Base-by-base conservation (phyloP, 106 monocot species). In the Dioscorea zingiberensis region DNA sequence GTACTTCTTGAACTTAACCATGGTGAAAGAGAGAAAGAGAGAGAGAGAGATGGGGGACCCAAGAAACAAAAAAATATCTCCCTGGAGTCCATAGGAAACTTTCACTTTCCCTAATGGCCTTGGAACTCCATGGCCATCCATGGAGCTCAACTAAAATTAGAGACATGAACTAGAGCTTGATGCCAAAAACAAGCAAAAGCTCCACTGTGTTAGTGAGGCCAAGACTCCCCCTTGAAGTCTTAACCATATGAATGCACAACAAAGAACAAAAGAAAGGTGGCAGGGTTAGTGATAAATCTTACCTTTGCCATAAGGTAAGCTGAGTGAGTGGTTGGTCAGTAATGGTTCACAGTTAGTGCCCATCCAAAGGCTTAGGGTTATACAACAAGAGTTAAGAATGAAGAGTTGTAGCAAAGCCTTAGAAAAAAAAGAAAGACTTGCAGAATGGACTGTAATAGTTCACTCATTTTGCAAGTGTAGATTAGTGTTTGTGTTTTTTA, bases 61-160 rank as follows among this genome's bases (percentile, higher is more conserved):
- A 81, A 81, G 71, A 76, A 72, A 76, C 67, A 51, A 45, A 68
- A 81, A 76, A 81, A 76, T 76, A 67, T 81, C 59, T 69, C 68
- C 51, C 18, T 55, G 22, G 76, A 76, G 57, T 45, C 67, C 53
- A 51, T 29, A 23, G 11, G 12, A 22, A 23, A 21, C 53, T 24
- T 66, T 19, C 17, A 21, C 53, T 24, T 66, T 19, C 17, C 49
- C 26, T 14, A 44, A 26, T 54, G 32, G n/a, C 17, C 29, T 69
- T 69, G 47, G 62, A 58, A 46, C 73, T 73, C 68, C 77, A 72
- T 68, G 75, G 62, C 81, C 81, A 69, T 74, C 65, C 60, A 58
- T 69, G 59, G 72, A 65, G 77, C 51, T 53, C 51, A 48, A 13
- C 11, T 25, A 23, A 54, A 21, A 44, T 30, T 57, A 19, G 58